Evolutionary conservation across 164 flowering plant species (phyloP).

Genomic region (Umbilicus rupestris): DNA sequence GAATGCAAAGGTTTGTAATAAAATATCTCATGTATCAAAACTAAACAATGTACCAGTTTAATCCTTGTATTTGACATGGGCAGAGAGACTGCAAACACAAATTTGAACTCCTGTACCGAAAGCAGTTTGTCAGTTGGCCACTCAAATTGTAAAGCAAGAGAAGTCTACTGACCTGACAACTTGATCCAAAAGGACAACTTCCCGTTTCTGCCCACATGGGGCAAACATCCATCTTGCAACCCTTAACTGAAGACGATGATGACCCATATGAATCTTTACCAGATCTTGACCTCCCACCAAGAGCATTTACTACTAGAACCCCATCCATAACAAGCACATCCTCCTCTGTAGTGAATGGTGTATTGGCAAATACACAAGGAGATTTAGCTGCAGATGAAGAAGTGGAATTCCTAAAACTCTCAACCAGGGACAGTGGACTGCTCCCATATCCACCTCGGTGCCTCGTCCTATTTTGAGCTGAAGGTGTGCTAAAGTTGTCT

Average conservation of each 20-base stretch:
- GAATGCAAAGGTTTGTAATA: neutral
- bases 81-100: neutral
- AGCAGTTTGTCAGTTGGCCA: neutral
- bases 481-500: conserved; percentile 2
- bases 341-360: conserved; percentile 25
- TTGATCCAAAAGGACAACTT: conserved; percentile 1
- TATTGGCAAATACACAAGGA: neutral
- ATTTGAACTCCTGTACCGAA: neutral
- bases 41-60: neutral
- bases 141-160: neutral
- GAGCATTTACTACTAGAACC: conserved; percentile 20
- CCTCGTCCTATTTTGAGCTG: neutral
- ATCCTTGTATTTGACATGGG: neutral
- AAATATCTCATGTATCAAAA: neutral
- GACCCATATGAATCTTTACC: neutral
- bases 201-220: neutral
- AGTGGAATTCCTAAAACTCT: neutral
- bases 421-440: neutral
- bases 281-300: conserved; percentile 13
- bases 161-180: conserved; percentile 1
- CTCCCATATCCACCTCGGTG: neutral
- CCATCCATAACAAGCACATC: conserved; percentile 60
- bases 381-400: neutral
- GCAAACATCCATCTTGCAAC: conserved; percentile 1
- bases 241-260: neutral